Evolutionary conservation across 2,329 filamentous ascomycete species (phyloP).

Genomic region (Pyricularia grisea): DNA sequence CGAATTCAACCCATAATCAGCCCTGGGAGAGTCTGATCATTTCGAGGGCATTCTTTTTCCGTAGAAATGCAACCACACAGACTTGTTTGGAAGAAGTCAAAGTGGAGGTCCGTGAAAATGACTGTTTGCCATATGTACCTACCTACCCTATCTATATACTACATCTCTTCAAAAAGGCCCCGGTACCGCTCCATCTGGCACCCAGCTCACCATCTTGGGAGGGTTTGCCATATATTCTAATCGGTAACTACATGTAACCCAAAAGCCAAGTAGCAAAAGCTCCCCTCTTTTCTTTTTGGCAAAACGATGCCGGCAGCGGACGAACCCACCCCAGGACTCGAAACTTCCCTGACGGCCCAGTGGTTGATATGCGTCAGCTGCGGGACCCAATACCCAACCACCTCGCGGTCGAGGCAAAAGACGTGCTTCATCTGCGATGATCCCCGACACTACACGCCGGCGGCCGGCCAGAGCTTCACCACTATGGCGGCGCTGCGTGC

Average conservation of each 20-base stretch:
- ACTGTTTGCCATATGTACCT: not conserved
- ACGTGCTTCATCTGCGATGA: constrained; percentile 67
- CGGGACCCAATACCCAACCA: constrained; percentile 57
- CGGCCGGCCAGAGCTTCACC: constrained; percentile 55
- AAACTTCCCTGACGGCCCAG: constrained; percentile 8
- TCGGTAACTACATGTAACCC: not conserved
- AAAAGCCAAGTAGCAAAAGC: not conserved
- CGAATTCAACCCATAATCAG: not conserved
- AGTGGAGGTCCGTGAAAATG: not conserved
- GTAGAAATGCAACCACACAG: not conserved
- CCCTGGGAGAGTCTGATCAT: not conserved
- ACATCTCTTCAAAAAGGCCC: not conserved
- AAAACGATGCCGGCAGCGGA: not conserved
- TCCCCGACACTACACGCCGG: constrained; percentile 60
- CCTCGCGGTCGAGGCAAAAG: constrained; percentile 35
- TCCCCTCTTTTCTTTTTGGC: not conserved
- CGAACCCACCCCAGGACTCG: not conserved
- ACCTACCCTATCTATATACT: not conserved
- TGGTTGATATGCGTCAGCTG: constrained; percentile 56
- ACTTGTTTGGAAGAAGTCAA: not conserved
- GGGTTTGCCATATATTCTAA: not conserved
- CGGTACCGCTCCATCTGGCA: not conserved
- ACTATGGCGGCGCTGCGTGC: constrained; percentile 38
- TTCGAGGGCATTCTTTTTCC: not conserved
- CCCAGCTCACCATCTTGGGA: not conserved